A percentile compares a stretch with the other conserved stretches of the same genome.
phyloP scores from a whole-genome alignment of 2,329 filamentous ascomycete species.

The Pleomassaria siparia region DNA sequence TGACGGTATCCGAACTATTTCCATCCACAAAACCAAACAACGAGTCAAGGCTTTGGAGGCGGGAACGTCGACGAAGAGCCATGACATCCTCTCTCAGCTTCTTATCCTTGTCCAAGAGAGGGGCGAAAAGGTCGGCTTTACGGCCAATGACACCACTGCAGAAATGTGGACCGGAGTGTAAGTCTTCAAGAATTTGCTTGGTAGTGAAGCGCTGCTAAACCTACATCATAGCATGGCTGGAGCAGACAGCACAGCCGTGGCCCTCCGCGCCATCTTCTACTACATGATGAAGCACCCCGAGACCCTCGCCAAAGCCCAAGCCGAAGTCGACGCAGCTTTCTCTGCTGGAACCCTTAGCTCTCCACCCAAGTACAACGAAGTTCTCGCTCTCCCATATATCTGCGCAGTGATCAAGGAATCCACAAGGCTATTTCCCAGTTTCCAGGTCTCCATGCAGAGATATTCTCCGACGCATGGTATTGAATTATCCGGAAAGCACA shows the following conservation, averaged over 20 bases:
- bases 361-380: slow-evolving; percentile 19
- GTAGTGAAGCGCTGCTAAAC: slow-evolving; percentile 8
- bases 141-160: slow-evolving; percentile 28
- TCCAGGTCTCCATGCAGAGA: slow-evolving; percentile 19
- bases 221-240: slow-evolving; percentile 36
- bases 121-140: slow-evolving; percentile 33
- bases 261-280: slow-evolving; percentile 39
- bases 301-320: slow-evolving; percentile 18
- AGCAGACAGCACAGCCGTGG: slow-evolving; percentile 39
- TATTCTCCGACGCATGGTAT: slow-evolving; percentile 24
- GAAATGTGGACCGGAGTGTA: slow-evolving; percentile 34
- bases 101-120: slow-evolving; percentile 28
- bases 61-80: slow-evolving; percentile 9
- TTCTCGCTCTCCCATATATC: slow-evolving; percentile 41
- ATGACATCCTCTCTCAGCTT: slow-evolving; percentile 29
- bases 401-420: slow-evolving; percentile 50
- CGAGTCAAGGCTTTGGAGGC: slow-evolving; percentile 13
- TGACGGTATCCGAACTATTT: slow-evolving; percentile 16
- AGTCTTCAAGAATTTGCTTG: slow-evolving; percentile 7
- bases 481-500: slow-evolving; percentile 14
- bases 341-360: slow-evolving; percentile 13
- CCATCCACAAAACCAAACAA: slow-evolving; percentile 21
- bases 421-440: slow-evolving; percentile 43
- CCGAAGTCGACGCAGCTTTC: slow-evolving; percentile 15
- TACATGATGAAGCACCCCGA: slow-evolving; percentile 38